Conservation (phyloP, 495 filamentous ascomycete genomes). For the Aspergillus bertholletiae region DNA sequence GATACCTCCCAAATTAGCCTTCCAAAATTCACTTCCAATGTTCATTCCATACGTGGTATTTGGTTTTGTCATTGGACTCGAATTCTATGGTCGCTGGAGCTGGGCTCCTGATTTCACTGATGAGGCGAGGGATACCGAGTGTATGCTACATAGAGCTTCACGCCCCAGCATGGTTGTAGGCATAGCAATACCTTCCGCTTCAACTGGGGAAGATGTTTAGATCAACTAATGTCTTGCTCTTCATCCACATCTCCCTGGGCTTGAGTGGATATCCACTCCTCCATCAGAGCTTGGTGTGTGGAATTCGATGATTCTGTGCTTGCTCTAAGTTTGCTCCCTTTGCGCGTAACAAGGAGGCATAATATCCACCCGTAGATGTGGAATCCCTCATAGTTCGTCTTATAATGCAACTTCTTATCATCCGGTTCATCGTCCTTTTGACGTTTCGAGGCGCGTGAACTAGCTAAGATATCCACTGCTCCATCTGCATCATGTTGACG, state of each 20-base stretch:
- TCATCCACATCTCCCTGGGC: slow-evolving; percentile 42
- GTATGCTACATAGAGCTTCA: not conserved
- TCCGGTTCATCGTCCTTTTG: slow-evolving; percentile 27
- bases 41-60: not conserved
- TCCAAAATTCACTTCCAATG: not conserved
- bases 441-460: slow-evolving; percentile 14
- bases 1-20: too few species aligned
- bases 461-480: slow-evolving; percentile 3
- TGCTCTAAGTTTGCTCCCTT: slow-evolving; percentile 38
- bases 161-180: not conserved
- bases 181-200: not conserved
- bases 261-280: slow-evolving; percentile 87
- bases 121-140: not conserved
- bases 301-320: slow-evolving; percentile 27
- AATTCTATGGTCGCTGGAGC: not conserved
- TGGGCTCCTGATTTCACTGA: not conserved
- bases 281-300: slow-evolving; percentile 75
- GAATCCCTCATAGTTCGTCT: slow-evolving; percentile 90
- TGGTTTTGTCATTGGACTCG: too few species aligned
- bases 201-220: not conserved
- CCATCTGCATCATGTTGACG: slow-evolving; percentile 3
- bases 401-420: slow-evolving; percentile 82
- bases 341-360: slow-evolving; percentile 83
- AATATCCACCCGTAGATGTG: slow-evolving; percentile 89
- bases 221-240: slow-evolving; percentile 25